Base-by-base conservation (phyloP, 139 green algal species). In the Tetradesmus lagerheimii region DNA sequence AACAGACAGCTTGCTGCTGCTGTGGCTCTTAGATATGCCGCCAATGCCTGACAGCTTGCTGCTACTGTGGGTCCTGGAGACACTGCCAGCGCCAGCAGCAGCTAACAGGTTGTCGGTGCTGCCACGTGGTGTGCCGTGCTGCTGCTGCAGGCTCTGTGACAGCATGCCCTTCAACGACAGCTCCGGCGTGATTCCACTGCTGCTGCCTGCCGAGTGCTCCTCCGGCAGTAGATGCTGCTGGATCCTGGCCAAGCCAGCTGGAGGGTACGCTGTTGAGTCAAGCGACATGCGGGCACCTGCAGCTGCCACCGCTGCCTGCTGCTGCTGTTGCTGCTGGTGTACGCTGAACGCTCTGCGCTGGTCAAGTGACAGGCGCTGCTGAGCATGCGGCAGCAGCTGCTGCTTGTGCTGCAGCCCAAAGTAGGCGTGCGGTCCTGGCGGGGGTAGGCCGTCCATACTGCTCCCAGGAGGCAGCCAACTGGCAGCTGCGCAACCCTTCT, bases 211-310 rank as follows among this genome's bases (percentile, higher is more conserved):
- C 31, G 37, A 11, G 15, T 85, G 43, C 80, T 71, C 39, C 29
- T 86, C 71, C 20, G 31, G 31, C 31, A 37, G 31, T 1, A 86
- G 37, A 27, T 75, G 81, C 81, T 86, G 81, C 47, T 86, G 81
- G 20, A 76, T 45, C 16, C 37, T 31, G 14, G n/a, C 41, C 16
- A 45, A 34, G 16, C 5, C 50, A 53, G 81, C 45, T n/a, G 71
- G 31, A n/a, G 81, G 50, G 47, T 86, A 75, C 57, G 8, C 18
- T 50, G 50, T 57, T 29, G 53, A 57, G 29, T 88, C 82, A 25
- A 79, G 31, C 23, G 71, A 79, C 71, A 79, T 79, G 71, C 71
- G 82, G 41, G 47, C 45, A 74, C 45, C 62, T 47, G 53, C 57
- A 31, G 5, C 41, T 27, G 20, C 23, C 5, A 35, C 41, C 15